A percentile compares a stretch with the other conserved stretches of the same genome.
Conservation (phyloP, 2,329 filamentous ascomycete species). For the Cucurbitaria berberidis region DNA sequence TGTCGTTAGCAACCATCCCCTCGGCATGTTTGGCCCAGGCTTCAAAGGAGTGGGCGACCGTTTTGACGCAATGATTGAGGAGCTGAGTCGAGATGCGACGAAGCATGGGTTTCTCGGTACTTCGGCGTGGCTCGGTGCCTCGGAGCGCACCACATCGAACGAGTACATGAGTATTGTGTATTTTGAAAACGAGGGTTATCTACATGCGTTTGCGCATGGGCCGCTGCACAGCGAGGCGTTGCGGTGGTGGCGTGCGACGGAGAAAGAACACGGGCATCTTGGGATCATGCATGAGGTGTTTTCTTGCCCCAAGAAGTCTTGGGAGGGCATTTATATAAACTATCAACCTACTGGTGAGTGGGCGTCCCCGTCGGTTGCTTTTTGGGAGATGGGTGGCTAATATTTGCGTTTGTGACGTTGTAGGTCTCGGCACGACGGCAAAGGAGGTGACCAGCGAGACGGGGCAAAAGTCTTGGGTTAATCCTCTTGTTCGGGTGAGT, state of each 20-base stretch:
- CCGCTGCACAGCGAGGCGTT: constrained; percentile 7
- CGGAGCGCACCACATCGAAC: constrained; percentile 5
- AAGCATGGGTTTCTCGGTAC: constrained; percentile 6
- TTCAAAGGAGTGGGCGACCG: constrained; percentile 11
- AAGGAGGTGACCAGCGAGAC: constrained; percentile 10
- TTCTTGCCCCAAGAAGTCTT: constrained; percentile 14
- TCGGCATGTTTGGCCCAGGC: constrained; percentile 15
- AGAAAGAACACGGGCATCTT: constrained; percentile 6
- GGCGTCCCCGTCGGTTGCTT: neutral
- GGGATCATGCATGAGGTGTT: constrained; percentile 21
- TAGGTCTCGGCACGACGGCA: constrained; percentile 13
- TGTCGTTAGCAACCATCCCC: constrained; percentile 12
- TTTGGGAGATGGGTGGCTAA: neutral
- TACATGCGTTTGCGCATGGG: constrained; percentile 16
- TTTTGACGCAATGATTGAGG: constrained; percentile 3
- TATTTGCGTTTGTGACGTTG: neutral
- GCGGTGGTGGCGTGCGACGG: constrained; percentile 13
- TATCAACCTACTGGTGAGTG: constrained; percentile 14
- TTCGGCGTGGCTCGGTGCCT: constrained; percentile 9
- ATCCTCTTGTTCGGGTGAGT: constrained; percentile 10
- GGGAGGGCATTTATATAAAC: constrained; percentile 20
- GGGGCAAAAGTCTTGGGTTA: constrained; percentile 15
- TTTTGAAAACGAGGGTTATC: constrained; percentile 15
- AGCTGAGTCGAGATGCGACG: constrained; percentile 3
- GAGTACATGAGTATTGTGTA: constrained; percentile 12